phyloP scores from a whole-genome alignment of 2,329 filamentous ascomycete species.

The Paecilomyces niveus region DNA sequence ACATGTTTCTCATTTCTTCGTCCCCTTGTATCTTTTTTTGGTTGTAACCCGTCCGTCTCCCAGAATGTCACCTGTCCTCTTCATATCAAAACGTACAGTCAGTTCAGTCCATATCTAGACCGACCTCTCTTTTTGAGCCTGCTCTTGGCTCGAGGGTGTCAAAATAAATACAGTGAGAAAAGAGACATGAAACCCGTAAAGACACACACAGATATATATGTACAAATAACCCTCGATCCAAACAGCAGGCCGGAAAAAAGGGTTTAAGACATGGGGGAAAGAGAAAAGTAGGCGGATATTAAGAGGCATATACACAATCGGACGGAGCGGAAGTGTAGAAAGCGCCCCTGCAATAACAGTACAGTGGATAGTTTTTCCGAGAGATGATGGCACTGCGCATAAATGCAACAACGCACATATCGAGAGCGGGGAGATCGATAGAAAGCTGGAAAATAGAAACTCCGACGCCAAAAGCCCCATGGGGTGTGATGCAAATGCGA shows the following conservation, averaged over 20 bases:
- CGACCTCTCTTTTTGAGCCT: neutral
- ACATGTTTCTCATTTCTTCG: neutral
- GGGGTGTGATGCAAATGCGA: neutral
- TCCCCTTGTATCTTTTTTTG: neutral
- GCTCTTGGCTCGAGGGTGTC: neutral
- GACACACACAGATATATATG: neutral
- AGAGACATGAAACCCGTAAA: neutral
- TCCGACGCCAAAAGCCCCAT: neutral
- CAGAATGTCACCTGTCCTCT: neutral
- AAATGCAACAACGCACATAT: neutral
- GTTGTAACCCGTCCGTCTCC: neutral
- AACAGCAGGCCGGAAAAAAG: conserved; percentile 2
- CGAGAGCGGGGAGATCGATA: neutral
- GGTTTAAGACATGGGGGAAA: neutral
- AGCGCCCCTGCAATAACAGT: neutral
- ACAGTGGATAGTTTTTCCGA: neutral
- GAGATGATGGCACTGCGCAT: neutral
- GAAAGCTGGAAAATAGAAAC: neutral
- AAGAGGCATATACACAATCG: neutral
- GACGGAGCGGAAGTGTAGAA: neutral
- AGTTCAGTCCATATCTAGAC: neutral
- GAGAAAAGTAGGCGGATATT: neutral
- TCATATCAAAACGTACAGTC: neutral
- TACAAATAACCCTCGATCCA: neutral
- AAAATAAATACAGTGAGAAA: conserved; percentile 1